Conservation (phyloP, 1,284 basidiomycete species). For the Afroboletus lepidellus region DNA sequence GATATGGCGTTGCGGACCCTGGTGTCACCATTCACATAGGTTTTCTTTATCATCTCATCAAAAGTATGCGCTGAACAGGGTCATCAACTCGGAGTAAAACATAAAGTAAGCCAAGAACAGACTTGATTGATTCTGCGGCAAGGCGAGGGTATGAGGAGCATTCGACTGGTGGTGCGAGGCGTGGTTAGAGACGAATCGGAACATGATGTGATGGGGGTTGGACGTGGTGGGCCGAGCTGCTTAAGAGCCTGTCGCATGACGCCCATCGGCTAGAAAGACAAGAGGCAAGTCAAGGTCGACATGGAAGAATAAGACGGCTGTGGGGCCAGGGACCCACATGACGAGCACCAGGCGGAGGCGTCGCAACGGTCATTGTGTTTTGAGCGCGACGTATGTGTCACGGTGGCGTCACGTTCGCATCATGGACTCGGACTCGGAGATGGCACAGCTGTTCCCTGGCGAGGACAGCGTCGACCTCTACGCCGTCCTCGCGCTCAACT, state of each 20-base stretch:
- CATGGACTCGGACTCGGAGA: slow-evolving; percentile 69
- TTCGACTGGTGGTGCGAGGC: slow-evolving; percentile 1
- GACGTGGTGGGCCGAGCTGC: not conserved
- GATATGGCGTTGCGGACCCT: slow-evolving; percentile 13
- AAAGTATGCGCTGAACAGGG: slow-evolving; percentile 7
- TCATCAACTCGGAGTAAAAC: slow-evolving; percentile 3
- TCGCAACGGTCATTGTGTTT: slow-evolving; percentile 8
- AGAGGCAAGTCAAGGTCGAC: slow-evolving; percentile 6
- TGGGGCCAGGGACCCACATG: not conserved
- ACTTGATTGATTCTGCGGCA: slow-evolving; percentile 7
- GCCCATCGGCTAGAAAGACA: slow-evolving; percentile 4
- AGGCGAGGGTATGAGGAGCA: not conserved
- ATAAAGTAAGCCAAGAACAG: slow-evolving; percentile 1
- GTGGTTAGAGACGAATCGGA: not conserved
- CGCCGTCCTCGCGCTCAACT: slow-evolving; percentile 58
- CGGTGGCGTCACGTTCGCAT: not conserved
- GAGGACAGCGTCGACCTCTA: slow-evolving; percentile 75
- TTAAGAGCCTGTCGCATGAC: slow-evolving; percentile 10
- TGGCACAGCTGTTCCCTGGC: slow-evolving; percentile 75
- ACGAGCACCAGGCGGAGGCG: not conserved
- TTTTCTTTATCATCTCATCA: slow-evolving; percentile 6
- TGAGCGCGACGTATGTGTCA: slow-evolving; percentile 4
- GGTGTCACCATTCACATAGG: not conserved
- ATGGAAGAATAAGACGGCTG: slow-evolving; percentile 10
- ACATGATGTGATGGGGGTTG: slow-evolving; percentile 7